phyloP scores from a whole-genome alignment of 306 rosid species.

The Canavalia gladiata region DNA sequence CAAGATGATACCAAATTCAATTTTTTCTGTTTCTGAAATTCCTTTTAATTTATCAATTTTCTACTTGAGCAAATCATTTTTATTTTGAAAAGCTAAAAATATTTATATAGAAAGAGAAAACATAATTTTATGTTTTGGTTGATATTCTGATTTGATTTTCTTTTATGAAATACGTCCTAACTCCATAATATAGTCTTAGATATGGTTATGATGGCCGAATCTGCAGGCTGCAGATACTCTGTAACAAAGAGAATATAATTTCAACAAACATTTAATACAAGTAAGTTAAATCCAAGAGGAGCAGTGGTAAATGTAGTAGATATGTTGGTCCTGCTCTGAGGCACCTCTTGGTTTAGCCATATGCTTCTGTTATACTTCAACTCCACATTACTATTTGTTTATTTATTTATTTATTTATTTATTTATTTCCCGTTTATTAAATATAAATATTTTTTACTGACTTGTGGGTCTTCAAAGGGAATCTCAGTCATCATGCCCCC shows the following conservation, averaged over 20 bases:
- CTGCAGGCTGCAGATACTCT: conserved; percentile 65
- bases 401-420: not conserved
- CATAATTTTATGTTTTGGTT: not conserved
- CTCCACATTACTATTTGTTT: conserved; percentile 39
- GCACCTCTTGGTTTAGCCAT: conserved; percentile 40
- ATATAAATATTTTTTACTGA: conserved; percentile 42
- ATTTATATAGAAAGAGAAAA: not conserved
- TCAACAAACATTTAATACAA: conserved; percentile 54
- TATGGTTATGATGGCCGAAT: conserved; percentile 84
- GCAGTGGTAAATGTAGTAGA: conserved; percentile 47
- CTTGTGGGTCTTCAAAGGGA: conserved; percentile 53
- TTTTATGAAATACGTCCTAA: conserved; percentile 11
- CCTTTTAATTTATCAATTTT: conserved; percentile 3
- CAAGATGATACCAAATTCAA: conserved; percentile 33
- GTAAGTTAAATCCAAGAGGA: conserved; percentile 43
- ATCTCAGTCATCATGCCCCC: conserved; percentile 56
- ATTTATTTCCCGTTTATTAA: conserved; percentile 40
- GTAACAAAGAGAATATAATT: conserved; percentile 51
- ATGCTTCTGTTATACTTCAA: conserved; percentile 47
- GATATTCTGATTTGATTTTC: conserved; percentile 11
- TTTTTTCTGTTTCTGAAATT: not conserved
- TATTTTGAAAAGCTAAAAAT: not conserved
- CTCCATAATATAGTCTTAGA: conserved; percentile 46
- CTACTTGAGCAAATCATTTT: conserved; percentile 18
- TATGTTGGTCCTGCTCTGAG: conserved; percentile 48